Evolutionary conservation across 306 rosid species (phyloP), one percentile per base, ranked within the genome.

Genomic region (Neltuma alba): DNA sequence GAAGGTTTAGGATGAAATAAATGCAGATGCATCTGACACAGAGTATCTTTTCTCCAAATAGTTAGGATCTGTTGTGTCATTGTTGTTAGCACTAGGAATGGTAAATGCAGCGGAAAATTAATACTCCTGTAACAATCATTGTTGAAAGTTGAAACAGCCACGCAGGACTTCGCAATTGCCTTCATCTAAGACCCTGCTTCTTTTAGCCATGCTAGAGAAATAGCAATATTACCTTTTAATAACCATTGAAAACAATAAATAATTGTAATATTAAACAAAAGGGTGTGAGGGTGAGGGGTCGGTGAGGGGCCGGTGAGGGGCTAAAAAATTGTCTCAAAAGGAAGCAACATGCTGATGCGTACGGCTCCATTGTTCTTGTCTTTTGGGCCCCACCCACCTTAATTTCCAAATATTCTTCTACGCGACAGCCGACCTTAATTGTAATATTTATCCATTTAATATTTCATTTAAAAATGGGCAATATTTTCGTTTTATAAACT

Each of bases 31-130:
- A 31, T 83, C 76, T 8, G 30, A 52, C 81, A 85, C 48, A 80
- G 14, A 73, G 27, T 36, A n/a, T n/a, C n/a, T n/a, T n/a, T 80
- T 73, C 16, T 58, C 15, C 69, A 85, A 67, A 7, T 67, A 73
- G 25, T 73, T 77, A 0, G 88, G 88, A 38, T 38, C 40, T 77
- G 75, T 80, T 30, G 76, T 36, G 0, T 5, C 75, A 3, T 79
- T 79, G 10, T 74, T 12, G 70, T n/a, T n/a, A n/a, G 86, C 89
- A 12, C 89, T 87, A 0, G 93, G 90, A 25, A 86, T 11, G 70
- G 31, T 82, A 4, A 89, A 86, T 47, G 86, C 84, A 2, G 88
- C 82, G 1, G 89, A 27, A 18, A 87, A n/a, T n/a, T n/a, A n/a
- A 87, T 2, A 86, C 82, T 20, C 87, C 86, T 0, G 91, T 69